Evolutionary conservation across 257 asterid species (phyloP), one percentile per base, ranked within the genome.

Genomic region (Cordia subcordata): DNA sequence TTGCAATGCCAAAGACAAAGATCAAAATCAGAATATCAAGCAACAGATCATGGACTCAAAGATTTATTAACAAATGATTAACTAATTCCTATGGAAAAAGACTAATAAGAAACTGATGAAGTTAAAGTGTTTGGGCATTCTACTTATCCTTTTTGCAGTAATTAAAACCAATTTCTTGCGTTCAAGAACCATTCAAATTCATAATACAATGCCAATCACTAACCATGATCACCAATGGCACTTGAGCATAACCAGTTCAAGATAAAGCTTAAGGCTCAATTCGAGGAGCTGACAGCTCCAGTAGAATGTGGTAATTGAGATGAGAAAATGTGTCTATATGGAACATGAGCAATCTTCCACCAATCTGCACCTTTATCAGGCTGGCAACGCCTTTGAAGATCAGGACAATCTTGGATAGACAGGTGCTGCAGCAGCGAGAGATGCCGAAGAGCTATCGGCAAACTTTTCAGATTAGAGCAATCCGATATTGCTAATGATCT

Each of bases 341-440:
- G 72, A 37, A 65, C 44, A 23, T 71, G 72, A 61, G 64, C 55
- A 13, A 71, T 66, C 23, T 66, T 55, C 55, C 49, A 56, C 77
- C 77, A 71, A 49, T 61, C 69, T 49, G 13, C 55, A 38, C 76
- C 76, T 66, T 40, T 53, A 14, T 60, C 58, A 35, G 5, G 47
- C 15, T n/a, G 58, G 45, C 68, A 71, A 18, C 60, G 72, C 32
- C 53, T 15, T 66, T 66, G 60, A 60, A 72, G 68, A 37, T 27
- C 71, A 55, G 69, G 62, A 40, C 72, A 66, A 54, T 66, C 77
- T 72, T 72, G 77, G 42, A 72, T 66, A 20, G 72, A 72, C 22
- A 72, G 18, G 63, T 66, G 69, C 51, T 72, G 77, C 64, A 72
- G 68, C 13, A 22, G 35, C 6, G 42, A 49, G 58, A 71, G 58